phyloP scores from a whole-genome alignment of 2,329 filamentous ascomycete species.

The Xylaria arbuscula region DNA sequence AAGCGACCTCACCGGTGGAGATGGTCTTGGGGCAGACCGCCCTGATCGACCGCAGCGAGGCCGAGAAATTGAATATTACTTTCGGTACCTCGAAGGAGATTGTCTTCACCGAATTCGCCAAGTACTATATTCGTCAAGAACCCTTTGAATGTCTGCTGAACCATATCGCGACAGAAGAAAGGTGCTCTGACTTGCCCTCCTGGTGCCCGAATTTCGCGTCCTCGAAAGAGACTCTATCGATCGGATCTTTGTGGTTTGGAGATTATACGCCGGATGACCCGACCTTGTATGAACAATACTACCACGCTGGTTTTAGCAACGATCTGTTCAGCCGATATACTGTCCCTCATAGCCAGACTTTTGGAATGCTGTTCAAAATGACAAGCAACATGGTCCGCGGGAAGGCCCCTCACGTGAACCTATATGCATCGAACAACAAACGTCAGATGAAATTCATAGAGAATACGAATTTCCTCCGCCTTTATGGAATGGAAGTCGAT shows the following conservation, averaged over 20 bases:
- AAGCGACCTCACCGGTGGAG: not conserved
- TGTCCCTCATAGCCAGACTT: not conserved
- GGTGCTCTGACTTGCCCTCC: not conserved
- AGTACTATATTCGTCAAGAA: not conserved
- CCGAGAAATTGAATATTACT: not conserved
- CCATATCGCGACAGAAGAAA: not conserved
- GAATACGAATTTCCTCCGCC: not conserved
- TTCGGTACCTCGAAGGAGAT: not conserved
- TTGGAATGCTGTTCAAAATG: not conserved
- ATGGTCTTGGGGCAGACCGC: not conserved
- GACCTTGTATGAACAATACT: not conserved
- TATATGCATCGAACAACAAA: not conserved
- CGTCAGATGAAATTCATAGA: not conserved
- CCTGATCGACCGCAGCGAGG: not conserved
- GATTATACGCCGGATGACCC: not conserved
- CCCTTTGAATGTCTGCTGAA: not conserved
- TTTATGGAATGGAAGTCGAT: constrained; percentile 1
- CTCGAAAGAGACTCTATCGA: not conserved
- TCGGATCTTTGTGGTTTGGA: not conserved
- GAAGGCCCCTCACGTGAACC: not conserved
- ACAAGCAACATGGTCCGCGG: not conserved
- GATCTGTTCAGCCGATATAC: not conserved
- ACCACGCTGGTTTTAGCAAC: not conserved
- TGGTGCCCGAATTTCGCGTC: not conserved
- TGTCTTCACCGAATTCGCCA: not conserved